phyloP scores from a whole-genome alignment of 768 basidiomycete genomes.

The Mycena galericulata region DNA sequence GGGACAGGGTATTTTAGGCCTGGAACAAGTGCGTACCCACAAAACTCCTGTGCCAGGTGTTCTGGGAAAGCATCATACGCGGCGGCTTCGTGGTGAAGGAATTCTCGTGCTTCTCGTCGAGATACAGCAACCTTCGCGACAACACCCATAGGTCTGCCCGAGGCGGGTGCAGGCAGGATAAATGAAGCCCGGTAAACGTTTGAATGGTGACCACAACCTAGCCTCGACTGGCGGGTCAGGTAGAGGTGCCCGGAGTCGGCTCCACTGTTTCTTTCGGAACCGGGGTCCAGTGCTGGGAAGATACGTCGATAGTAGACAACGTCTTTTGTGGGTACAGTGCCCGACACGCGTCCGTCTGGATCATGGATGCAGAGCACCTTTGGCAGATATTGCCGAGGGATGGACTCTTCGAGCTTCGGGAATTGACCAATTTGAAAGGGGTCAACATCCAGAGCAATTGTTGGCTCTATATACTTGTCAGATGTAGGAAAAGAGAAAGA shows the following conservation, averaged over 20 bases:
- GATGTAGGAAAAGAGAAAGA: too few relatives aligned
- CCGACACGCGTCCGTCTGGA: slow-evolving; percentile 28
- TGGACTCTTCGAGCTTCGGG: slow-evolving; percentile 40
- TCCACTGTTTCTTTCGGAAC: background rate
- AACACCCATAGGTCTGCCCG: slow-evolving; percentile 41
- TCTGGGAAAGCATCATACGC: slow-evolving; percentile 47
- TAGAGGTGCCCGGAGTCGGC: slow-evolving; percentile 31
- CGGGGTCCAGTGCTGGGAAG: background rate
- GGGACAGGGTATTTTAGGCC: slow-evolving; percentile 47
- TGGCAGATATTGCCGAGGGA: slow-evolving; percentile 38
- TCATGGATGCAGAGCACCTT: slow-evolving; percentile 42
- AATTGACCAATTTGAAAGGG: slow-evolving; percentile 12
- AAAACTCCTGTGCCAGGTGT: slow-evolving; percentile 49
- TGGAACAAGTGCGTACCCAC: slow-evolving; percentile 48
- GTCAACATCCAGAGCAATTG: background rate
- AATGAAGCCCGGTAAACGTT: slow-evolving; percentile 54
- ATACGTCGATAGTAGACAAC: slow-evolving; percentile 22
- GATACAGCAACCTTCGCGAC: slow-evolving; percentile 51
- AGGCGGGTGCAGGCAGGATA: slow-evolving; percentile 49
- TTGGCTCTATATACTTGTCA: slow-evolving; percentile 1
- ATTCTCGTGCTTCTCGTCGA: slow-evolving; percentile 37
- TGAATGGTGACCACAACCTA: slow-evolving; percentile 40
- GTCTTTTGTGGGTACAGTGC: slow-evolving; percentile 15
- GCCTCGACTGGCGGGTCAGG: slow-evolving; percentile 32
- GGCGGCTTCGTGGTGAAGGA: slow-evolving; percentile 47